phyloP scores from a whole-genome alignment of 495 filamentous ascomycete genomes.

The Lentithecium fluviatile region DNA sequence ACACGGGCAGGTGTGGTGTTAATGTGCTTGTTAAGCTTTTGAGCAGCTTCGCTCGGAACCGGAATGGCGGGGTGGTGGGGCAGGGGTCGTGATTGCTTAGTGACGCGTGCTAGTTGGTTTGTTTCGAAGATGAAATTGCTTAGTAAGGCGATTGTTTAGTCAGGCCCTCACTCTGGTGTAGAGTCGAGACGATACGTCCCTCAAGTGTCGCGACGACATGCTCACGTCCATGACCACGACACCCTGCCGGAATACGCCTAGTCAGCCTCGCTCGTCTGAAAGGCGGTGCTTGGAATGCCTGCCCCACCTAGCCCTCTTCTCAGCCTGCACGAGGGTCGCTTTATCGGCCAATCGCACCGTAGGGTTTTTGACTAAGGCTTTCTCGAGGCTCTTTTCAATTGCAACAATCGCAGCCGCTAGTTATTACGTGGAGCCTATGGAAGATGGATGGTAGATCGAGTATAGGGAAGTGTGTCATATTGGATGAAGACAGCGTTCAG shows the following conservation, averaged over 20 bases:
- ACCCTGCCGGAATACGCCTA: not conserved
- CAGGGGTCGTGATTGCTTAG: constrained; percentile 7
- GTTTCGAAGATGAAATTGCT: not conserved
- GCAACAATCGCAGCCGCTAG: constrained; percentile 44
- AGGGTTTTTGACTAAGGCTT: constrained; percentile 6
- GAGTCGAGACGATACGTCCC: too few species aligned
- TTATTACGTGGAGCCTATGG: too few species aligned
- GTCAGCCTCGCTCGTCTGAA: too few species aligned
- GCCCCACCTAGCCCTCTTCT: not conserved
- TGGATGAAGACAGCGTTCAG: too few species aligned
- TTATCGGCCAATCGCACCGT: constrained; percentile 23
- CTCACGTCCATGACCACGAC: too few species aligned
- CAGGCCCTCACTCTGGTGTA: not conserved
- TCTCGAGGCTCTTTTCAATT: not conserved
- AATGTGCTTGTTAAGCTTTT: not conserved
- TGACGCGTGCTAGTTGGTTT: not conserved
- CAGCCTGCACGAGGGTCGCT: not conserved
- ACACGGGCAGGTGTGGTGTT: not conserved
- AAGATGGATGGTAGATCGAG: too few species aligned
- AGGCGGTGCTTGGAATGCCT: not conserved
- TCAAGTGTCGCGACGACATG: too few species aligned
- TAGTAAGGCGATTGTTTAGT: not conserved
- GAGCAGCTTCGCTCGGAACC: not conserved
- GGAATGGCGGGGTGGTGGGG: constrained; percentile 7
- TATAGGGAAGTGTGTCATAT: too few species aligned